Percentiles rank a stretch among this genome's conserved stretches.
These are phyloP conservation scores for Pestalotiopsis sp. DNA, from an alignment of 2,329 filamentous ascomycete species.

Conservation along the genomic window DNA sequence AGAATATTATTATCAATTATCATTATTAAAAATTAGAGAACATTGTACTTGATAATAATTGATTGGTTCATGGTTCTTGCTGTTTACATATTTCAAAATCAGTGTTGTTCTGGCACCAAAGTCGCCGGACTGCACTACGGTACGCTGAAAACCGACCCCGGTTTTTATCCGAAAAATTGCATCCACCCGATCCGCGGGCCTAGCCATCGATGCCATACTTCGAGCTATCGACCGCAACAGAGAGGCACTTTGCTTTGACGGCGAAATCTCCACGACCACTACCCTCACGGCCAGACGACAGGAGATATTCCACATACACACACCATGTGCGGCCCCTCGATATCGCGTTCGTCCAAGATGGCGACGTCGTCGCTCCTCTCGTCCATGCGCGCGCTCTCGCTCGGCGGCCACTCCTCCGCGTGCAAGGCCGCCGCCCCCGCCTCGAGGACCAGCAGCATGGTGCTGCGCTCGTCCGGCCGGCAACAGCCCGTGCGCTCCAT, in stretches of 20 bases:
- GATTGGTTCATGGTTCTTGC: not conserved
- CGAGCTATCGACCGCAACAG: not conserved
- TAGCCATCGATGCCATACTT: not conserved
- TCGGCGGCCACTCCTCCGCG: not conserved
- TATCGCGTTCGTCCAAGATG: constrained; percentile 12
- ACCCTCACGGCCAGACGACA: not conserved
- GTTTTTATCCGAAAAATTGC: constrained; percentile 11
- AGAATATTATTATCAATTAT: not conserved
- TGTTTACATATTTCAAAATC: not conserved
- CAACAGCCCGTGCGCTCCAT: constrained; percentile 9
- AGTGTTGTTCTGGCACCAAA: no score
- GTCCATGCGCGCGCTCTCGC: constrained; percentile 13
- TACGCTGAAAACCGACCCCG: not conserved
- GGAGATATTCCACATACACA: no score
- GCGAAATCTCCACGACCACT: not conserved
- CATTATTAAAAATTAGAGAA: not conserved
- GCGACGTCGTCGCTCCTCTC: constrained; percentile 14
- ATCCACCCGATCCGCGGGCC: constrained; percentile 6
- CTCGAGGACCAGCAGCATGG: not conserved
- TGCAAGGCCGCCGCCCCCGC: not conserved
- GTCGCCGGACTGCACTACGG: not conserved
- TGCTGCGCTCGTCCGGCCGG: not conserved
- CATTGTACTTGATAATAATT: not conserved
- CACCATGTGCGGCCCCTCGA: constrained; percentile 14
- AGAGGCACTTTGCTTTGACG: not conserved